Conservation (phyloP, 139 green algal species). For the Penium margaritaceum region DNA sequence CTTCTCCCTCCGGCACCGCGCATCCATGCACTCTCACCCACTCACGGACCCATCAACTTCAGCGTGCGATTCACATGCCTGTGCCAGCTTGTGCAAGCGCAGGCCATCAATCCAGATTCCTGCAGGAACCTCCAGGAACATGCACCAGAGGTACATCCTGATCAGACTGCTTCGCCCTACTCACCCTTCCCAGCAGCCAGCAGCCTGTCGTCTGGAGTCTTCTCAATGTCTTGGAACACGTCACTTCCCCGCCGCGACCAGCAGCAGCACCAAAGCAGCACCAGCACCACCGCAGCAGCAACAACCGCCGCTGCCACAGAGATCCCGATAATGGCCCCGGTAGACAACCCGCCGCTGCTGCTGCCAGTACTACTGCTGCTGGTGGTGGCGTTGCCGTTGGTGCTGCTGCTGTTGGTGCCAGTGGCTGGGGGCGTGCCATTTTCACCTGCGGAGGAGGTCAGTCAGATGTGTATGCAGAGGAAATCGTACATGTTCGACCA, state of each 20-base stretch:
- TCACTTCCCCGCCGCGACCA: background rate
- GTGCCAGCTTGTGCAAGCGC: no score
- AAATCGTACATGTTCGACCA: background rate
- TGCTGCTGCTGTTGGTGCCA: background rate
- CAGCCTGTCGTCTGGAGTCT: background rate
- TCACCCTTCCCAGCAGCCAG: background rate
- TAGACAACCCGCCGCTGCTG: background rate
- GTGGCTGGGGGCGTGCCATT: background rate
- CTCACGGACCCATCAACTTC: background rate
- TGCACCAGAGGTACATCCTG: no score
- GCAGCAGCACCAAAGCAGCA: background rate
- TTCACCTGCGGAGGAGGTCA: background rate
- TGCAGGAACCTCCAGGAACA: background rate
- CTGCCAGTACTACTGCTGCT: no score
- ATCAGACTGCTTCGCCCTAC: background rate
- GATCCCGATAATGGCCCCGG: slow-evolving; percentile 2
- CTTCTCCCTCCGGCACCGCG: no score
- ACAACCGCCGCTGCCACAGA: background rate
- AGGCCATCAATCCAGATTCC: no score
- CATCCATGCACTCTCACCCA: no score
- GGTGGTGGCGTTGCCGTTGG: background rate
- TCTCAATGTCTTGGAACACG: background rate
- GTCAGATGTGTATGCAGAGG: background rate
- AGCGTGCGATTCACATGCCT: no score
- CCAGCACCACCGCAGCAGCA: background rate